These are phyloP conservation scores for Vitis cinerea DNA, from an alignment of 164 flowering plant genomes.

Conservation along the genomic window DNA sequence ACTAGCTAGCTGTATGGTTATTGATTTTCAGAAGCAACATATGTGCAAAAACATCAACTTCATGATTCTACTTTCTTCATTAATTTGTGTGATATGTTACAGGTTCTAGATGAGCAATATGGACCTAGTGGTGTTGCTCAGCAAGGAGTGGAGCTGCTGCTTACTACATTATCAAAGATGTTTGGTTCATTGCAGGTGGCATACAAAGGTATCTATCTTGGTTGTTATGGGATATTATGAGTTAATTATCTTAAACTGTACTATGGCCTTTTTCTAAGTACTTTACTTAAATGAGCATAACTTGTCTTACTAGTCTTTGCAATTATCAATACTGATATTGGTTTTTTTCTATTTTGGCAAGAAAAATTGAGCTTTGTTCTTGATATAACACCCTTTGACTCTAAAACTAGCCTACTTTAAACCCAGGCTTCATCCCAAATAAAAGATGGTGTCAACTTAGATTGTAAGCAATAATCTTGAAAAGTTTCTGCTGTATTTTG, in stretches of 20 bases:
- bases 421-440: no score
- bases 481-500: no score
- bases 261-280: not conserved
- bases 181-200: conserved; percentile 51
- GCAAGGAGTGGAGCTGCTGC: conserved; percentile 55
- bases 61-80: not conserved
- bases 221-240: not conserved
- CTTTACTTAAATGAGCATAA: no score
- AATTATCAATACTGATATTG: not conserved
- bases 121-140: conserved; percentile 47
- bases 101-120: conserved; percentile 68
- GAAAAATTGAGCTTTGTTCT: no score
- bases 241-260: not conserved
- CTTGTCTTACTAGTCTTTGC: not conserved
- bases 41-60: not conserved
- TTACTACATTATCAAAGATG: conserved; percentile 42
- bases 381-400: no score
- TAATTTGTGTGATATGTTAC: conserved; percentile 6
- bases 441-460: no score
- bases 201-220: conserved; percentile 51
- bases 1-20: no score
- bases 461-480: no score
- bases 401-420: no score
- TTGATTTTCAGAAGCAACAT: no score
- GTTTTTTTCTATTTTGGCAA: no score